Evolutionary conservation across 331 rosid species (phyloP), one percentile per base, ranked within the genome.

Genomic region (Spiraea crenata): DNA sequence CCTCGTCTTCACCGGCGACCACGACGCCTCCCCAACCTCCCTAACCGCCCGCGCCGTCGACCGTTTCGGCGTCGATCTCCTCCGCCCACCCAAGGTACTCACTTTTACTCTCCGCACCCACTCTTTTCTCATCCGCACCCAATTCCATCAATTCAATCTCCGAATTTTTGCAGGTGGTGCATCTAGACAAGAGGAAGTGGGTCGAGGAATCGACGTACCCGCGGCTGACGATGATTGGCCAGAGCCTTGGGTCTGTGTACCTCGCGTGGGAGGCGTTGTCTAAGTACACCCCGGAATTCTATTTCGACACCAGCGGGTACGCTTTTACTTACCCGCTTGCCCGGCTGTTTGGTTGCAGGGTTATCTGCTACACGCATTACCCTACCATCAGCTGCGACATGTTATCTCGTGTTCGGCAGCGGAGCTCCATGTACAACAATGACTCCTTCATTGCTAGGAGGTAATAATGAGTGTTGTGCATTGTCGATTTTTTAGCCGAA

Each of bases 271-370:
- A 93, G 77, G 99, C 99, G 61, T 82, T 91, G 80, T 77, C 89
- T 81, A 89, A 86, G 58, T 83, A 85, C 72, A 91, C 95, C 38
- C 99, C 99, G 7, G 65, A 65, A 20, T 85, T 82, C 83, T 91
- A 84, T 73, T 77, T 93, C 68, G 97, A 93, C 75, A 89, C 99
- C 31, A 86, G 96, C 76, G 99, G 99, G 38, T 79, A 91, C 78
- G 97, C 97, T 40, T 93, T 93, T 70, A 91, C 99, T 2, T 91
- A 95, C 77, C 96, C 99, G 12, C 82, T 93, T 75, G 96, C 97
- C 5, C 76, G 95, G 79, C 75, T 89, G 66, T 93, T 93, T 75
- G 96, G 96, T 54, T 93, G 97, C 81, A 89, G 70, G 69, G 95
- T 93, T 70, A 80, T 93, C 74, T 89, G 96, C 85, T 91, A 87